Percentiles rank a stretch among this genome's conserved stretches.
Conservation (phyloP, 139 green algal genomes). For the Trebouxia sp. region DNA sequence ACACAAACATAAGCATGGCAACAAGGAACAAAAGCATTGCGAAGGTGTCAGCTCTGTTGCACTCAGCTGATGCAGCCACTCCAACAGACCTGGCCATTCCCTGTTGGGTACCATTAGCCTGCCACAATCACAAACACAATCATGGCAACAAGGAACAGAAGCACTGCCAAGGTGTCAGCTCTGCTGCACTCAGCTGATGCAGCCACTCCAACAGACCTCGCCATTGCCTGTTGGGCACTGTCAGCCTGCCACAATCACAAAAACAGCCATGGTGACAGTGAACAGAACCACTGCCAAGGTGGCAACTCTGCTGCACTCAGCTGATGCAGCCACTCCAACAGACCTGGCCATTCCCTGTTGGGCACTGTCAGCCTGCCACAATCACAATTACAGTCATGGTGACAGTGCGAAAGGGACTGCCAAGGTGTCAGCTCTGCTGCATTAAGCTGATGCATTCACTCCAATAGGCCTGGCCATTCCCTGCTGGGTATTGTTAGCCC, state of each 20-base stretch:
- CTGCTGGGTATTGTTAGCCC: constrained; percentile 53
- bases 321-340: constrained; percentile 63
- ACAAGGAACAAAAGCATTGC: no score
- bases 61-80: constrained; percentile 58
- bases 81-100: constrained; percentile 64
- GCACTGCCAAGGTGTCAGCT: no score
- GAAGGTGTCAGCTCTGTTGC: no score
- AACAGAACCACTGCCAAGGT: no score
- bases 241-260: no score
- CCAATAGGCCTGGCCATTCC: constrained; percentile 64
- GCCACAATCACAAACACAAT: no score
- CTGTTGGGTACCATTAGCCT: constrained; percentile 53
- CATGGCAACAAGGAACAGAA: no score
- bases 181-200: constrained; percentile 42
- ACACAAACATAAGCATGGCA: no score
- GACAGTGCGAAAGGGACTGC: no score
- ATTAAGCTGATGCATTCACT: constrained; percentile 57
- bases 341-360: constrained; percentile 52
- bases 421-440: no score
- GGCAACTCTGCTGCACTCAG: constrained; percentile 33
- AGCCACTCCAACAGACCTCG: constrained; percentile 62
- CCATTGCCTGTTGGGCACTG: constrained; percentile 60
- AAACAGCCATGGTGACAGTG: no score
- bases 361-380: constrained; percentile 63
- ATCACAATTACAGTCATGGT: no score